Evolutionary conservation across 1,284 basidiomycete species (phyloP).

Genomic region (Moesziomyces sp.): DNA sequence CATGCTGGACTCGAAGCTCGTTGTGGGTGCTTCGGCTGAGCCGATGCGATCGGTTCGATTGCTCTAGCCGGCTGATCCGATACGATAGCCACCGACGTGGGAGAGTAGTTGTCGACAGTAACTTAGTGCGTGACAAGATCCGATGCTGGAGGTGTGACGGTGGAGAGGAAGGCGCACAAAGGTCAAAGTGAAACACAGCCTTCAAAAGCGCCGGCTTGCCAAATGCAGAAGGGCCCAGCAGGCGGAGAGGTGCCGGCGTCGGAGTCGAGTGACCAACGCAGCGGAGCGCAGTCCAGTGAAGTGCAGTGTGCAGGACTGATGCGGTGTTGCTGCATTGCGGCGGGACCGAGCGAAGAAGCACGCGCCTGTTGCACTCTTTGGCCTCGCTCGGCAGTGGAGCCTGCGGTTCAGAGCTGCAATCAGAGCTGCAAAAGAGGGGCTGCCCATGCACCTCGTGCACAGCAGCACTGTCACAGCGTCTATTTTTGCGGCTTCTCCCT

Average conservation of each 20-base stretch:
- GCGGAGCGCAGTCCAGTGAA: too few relatives aligned
- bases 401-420: neutral
- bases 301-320: neutral
- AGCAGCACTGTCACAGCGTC: too few relatives aligned
- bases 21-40: neutral
- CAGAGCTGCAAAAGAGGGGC: too few relatives aligned
- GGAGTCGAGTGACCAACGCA: neutral
- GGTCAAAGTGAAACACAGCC: too few relatives aligned
- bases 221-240: too few relatives aligned
- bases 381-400: neutral
- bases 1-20: conserved; percentile 33
- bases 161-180: too few relatives aligned
- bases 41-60: neutral
- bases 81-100: neutral
- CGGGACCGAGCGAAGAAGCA: too few relatives aligned
- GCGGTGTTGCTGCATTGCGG: neutral
- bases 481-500: neutral
- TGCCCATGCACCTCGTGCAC: too few relatives aligned
- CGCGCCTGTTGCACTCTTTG: neutral
- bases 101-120: neutral
- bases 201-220: neutral
- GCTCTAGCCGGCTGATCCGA: neutral
- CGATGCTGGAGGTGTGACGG: neutral
- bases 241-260: neutral
- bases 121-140: too few relatives aligned